Percentiles rank a stretch among this genome's conserved stretches.
phyloP scores from a whole-genome alignment of 2,329 filamentous ascomycete genomes.

The Geoglossum cookeanum region DNA sequence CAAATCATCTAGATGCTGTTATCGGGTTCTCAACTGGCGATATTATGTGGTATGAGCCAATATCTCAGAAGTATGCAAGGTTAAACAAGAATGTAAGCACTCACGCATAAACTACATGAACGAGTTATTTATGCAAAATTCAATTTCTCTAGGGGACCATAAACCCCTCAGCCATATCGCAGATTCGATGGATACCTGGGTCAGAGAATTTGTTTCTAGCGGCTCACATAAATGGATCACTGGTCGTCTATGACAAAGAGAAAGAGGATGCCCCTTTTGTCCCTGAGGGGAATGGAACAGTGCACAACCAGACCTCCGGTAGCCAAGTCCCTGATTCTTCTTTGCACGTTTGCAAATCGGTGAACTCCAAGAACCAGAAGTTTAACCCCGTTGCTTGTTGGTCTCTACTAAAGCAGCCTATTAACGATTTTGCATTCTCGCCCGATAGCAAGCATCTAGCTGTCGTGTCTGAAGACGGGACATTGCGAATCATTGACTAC shows the following conservation, averaged over 20 bases:
- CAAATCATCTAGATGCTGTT: constrained; percentile 69
- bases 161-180: constrained; percentile 65
- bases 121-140: background rate
- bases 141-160: constrained; percentile 47
- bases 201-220: constrained; percentile 88
- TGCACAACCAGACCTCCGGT: background rate
- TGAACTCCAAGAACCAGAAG: constrained; percentile 86
- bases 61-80: constrained; percentile 85
- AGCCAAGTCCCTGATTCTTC: constrained; percentile 9
- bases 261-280: constrained; percentile 73
- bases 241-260: constrained; percentile 94
- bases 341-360: constrained; percentile 70
- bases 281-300: constrained; percentile 38
- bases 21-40: constrained; percentile 95
- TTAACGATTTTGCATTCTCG: constrained; percentile 83
- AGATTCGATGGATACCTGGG: constrained; percentile 84
- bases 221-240: constrained; percentile 73
- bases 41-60: constrained; percentile 96
- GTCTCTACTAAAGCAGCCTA: constrained; percentile 79
- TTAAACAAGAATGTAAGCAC: constrained; percentile 74
- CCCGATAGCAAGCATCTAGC: constrained; percentile 76
- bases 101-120: constrained; percentile 6
- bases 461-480: constrained; percentile 80
- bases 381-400: constrained; percentile 80
- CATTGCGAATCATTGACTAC: constrained; percentile 78